A percentile compares a stretch with the other conserved stretches of the same genome.
phyloP scores from a whole-genome alignment of 169 alveolate species.

The Amoebophrya sp. region DNA sequence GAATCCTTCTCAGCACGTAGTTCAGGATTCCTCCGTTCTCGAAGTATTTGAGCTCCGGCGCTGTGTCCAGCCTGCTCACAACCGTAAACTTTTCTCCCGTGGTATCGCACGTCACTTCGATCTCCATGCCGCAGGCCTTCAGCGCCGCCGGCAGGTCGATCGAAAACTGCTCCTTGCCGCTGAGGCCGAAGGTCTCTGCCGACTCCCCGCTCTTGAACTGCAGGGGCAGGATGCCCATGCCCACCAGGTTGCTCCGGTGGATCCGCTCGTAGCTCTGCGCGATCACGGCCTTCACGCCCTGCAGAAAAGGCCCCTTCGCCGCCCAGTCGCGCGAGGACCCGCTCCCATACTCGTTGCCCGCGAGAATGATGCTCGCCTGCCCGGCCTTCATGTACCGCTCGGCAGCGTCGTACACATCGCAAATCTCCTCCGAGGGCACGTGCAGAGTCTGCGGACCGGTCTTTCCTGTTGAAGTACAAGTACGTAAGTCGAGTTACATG shows the following conservation, averaged over 20 bases:
- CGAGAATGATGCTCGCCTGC: constrained; percentile 38
- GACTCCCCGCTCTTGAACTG: constrained; percentile 71
- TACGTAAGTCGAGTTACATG: no score
- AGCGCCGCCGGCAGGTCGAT: constrained; percentile 21
- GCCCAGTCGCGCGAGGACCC: constrained; percentile 97
- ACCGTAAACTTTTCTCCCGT: constrained; percentile 35
- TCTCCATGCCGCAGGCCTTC: constrained; percentile 18
- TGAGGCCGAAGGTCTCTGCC: constrained; percentile 71
- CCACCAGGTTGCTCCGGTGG: constrained; percentile 84
- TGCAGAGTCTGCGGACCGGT: constrained; percentile 84
- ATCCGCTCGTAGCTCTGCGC: constrained; percentile 91
- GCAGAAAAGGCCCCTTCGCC: constrained; percentile 86
- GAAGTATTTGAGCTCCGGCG: constrained; percentile 67
- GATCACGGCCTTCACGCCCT: constrained; percentile 83
- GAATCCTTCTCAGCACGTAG: constrained; percentile 73
- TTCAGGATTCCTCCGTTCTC: constrained; percentile 74
- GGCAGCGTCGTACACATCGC: constrained; percentile 84
- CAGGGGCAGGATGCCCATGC: constrained; percentile 89
- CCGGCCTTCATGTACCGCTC: constrained; percentile 45
- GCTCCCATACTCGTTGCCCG: constrained; percentile 90
- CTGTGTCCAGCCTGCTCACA: constrained; percentile 47
- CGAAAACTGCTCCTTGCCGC: constrained; percentile 49
- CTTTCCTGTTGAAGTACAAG: no score
- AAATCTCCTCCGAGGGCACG: constrained; percentile 68
- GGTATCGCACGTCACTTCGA: constrained; percentile 26